Evolutionary conservation across 805 yeast genomes (phyloP).

Genomic region (Candida insectorum): DNA sequence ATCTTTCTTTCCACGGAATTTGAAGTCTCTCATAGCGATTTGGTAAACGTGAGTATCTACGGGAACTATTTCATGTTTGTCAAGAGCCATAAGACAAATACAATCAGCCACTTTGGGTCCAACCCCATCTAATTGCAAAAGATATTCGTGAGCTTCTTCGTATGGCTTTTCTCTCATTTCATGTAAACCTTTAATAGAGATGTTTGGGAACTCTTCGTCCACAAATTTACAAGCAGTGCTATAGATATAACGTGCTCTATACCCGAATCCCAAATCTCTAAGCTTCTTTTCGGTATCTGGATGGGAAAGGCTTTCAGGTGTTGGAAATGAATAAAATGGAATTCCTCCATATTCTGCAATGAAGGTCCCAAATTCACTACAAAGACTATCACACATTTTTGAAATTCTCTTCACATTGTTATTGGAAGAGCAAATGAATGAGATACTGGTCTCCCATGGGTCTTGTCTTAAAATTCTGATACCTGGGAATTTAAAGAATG

Average conservation of each 20-base stretch:
- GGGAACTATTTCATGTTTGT: conserved; percentile 84
- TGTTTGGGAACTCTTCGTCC: conserved; percentile 31
- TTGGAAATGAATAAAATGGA: conserved; percentile 71
- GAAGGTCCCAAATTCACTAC: conserved; percentile 63
- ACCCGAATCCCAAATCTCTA: conserved; percentile 73
- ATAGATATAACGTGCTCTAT: conserved; percentile 83
- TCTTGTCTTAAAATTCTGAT: conserved; percentile 86
- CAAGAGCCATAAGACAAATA: conserved; percentile 86
- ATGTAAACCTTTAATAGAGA: conserved; percentile 34
- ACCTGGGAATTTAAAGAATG: conserved; percentile 51
- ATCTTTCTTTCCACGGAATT: conserved; percentile 45
- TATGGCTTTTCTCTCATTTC: conserved; percentile 46
- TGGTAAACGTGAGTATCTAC: conserved; percentile 94
- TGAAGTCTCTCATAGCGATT: conserved; percentile 80
- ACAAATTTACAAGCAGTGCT: conserved; percentile 64
- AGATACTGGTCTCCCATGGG: conserved; percentile 92
- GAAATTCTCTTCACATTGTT: conserved; percentile 92
- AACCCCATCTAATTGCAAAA: conserved; percentile 75
- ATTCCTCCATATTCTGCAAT: conserved; percentile 53
- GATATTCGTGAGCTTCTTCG: conserved; percentile 51
- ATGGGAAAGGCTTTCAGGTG: conserved; percentile 47
- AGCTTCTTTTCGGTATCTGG: conserved; percentile 36
- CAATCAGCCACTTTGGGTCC: conserved; percentile 99
- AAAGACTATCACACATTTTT: conserved; percentile 81
- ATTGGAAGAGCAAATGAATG: conserved; percentile 93